phyloP scores from a whole-genome alignment of 108 stramenopile genomes.

The Epipyxis sp. region DNA sequence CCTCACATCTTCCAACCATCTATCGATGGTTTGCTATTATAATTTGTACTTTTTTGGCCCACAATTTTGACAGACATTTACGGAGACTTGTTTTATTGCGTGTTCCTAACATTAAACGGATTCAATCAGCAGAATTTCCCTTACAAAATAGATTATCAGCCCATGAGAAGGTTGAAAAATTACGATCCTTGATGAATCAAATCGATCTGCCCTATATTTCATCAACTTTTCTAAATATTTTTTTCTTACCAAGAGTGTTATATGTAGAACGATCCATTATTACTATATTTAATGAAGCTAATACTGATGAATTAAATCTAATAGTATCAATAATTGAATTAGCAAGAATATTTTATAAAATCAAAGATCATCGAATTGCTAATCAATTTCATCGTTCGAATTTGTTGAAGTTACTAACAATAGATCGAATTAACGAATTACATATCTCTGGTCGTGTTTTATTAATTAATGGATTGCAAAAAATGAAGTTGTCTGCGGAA shows the following conservation, averaged over 20 bases:
- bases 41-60: conserved; percentile 67
- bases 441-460: conserved; percentile 68
- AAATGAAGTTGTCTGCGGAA: conserved; percentile 47
- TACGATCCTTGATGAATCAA: conserved; percentile 68
- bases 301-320: conserved; percentile 77
- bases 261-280: conserved; percentile 77
- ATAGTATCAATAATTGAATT: conserved; percentile 59
- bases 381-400: conserved; percentile 71
- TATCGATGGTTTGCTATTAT: conserved; percentile 65
- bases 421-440: conserved; percentile 71
- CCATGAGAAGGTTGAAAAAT: conserved; percentile 63
- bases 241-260: conserved; percentile 65
- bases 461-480: conserved; percentile 55
- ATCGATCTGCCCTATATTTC: conserved; percentile 82
- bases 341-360: conserved; percentile 89
- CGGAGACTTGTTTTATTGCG: conserved; percentile 64
- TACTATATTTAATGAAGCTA: conserved; percentile 78
- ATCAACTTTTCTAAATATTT: conserved; percentile 82
- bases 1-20: conserved; percentile 55
- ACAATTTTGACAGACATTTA: conserved; percentile 75
- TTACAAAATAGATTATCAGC: conserved; percentile 59
- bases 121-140: not conserved
- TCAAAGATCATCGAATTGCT: conserved; percentile 63
- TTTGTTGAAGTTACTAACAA: conserved; percentile 74
- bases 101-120: not conserved